These are phyloP conservation scores for Lactarius sp. DNA, from an alignment of 768 basidiomycete genomes.

Conservation along the genomic window DNA sequence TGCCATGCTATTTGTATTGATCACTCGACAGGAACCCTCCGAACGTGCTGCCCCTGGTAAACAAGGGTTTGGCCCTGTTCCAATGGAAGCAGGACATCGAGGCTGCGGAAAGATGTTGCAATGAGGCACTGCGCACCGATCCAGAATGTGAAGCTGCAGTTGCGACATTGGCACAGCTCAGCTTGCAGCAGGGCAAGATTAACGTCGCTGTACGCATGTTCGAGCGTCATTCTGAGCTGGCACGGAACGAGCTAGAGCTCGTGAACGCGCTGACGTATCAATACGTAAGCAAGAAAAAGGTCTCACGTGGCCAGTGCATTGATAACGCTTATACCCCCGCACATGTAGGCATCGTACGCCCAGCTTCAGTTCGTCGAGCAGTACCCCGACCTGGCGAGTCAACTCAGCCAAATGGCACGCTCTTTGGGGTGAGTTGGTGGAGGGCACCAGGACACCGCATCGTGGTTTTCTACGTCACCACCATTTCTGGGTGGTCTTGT, in stretches of 20 bases:
- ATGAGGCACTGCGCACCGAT: constrained; percentile 84
- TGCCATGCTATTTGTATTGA: constrained; percentile 16
- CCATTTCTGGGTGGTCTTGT: constrained; percentile 8
- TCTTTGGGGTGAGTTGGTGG: constrained; percentile 32
- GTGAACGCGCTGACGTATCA: constrained; percentile 70
- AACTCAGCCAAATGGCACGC: constrained; percentile 48
- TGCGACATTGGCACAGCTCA: constrained; percentile 90
- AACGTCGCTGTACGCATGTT: constrained; percentile 85
- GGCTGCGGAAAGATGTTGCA: constrained; percentile 77
- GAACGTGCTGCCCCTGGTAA: constrained; percentile 92
- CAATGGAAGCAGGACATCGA: constrained; percentile 92
- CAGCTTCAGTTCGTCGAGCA: constrained; percentile 79
- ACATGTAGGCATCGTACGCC: constrained; percentile 62
- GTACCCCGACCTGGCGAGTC: constrained; percentile 81
- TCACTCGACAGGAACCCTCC: constrained; percentile 36
- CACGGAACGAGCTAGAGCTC: constrained; percentile 88
- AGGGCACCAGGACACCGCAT: background rate
- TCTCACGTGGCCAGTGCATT: background rate
- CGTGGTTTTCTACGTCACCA: constrained; percentile 1
- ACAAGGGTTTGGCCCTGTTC: constrained; percentile 95
- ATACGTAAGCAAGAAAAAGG: constrained; percentile 48
- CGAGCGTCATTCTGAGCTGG: constrained; percentile 74
- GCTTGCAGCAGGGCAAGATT: constrained; percentile 86
- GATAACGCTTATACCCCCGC: constrained; percentile 1
- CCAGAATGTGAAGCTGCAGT: constrained; percentile 95